Conservation (phyloP, 2,329 filamentous ascomycete species). For the Penicillium glabrum region DNA sequence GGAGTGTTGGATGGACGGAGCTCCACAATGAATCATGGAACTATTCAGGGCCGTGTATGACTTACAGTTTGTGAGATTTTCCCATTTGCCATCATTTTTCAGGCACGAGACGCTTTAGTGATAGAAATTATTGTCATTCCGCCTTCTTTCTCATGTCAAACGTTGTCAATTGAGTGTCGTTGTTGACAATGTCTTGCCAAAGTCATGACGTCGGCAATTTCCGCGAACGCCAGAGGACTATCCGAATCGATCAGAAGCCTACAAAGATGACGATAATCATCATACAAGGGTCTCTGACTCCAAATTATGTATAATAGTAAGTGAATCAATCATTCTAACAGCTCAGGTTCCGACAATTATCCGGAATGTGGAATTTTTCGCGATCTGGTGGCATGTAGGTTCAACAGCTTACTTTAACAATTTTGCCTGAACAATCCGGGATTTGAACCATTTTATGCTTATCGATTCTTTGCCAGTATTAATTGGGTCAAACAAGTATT, state of each 20-base stretch:
- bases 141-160: neutral
- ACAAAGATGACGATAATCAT: neutral
- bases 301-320: too few relatives aligned
- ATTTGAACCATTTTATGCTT: neutral
- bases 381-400: too few relatives aligned
- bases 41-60: neutral
- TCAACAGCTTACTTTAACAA: too few relatives aligned
- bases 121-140: neutral
- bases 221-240: neutral
- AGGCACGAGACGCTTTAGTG: neutral
- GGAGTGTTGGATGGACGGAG: neutral
- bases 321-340: too few relatives aligned
- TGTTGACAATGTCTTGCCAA: neutral
- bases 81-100: neutral
- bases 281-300: neutral
- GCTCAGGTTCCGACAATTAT: too few relatives aligned
- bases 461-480: constrained; percentile 13
- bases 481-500: constrained; percentile 12
- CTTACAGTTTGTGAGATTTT: neutral
- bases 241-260: neutral
- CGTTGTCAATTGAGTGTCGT: neutral
- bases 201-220: neutral
- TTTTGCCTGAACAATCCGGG: too few relatives aligned
- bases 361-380: too few relatives aligned
- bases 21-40: neutral